Evolutionary conservation across 768 basidiomycete genomes (phyloP), one percentile per base, ranked within the genome.

Genomic region (Lactarius tabidus): DNA sequence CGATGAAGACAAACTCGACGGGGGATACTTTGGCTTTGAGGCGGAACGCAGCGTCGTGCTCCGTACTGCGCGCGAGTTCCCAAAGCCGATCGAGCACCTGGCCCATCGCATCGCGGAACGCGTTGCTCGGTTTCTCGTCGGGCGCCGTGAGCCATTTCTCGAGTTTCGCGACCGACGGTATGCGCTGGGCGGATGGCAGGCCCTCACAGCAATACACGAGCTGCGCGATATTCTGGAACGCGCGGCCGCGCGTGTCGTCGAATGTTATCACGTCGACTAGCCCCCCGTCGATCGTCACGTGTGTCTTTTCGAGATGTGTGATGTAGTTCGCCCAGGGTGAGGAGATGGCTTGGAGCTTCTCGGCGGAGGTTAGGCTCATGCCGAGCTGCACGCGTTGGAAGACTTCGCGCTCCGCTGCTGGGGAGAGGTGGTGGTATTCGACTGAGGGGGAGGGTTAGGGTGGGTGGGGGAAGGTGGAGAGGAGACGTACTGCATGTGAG

Each of bases 341-440:
- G 2, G 86, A 79, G 56, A 93, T 84, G 0, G 92, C 91, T 69
- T 90, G 88, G 6, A 93, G 75, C 74, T 90, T 92, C 75, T 94
- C 89, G 72, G 90, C 88, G 12, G 84, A 79, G 5, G 88, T 87
- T 45, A 93, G 78, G 20, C 84, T 78, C 76, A 91, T 84, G 63
- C 91, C 91, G 43, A 93, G 74, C 68, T 94, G 91, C 18, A 94
- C 91, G 38, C 92, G 80, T 69, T 90, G 88, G 72, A 90, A 91
- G 31, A 93, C 86, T 57, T 93, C 91, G 52, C 91, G 84, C 73
- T 93, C 90, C 6, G 80, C 77, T 2, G 79, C 79, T 15, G 82
- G 78, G 3, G 79, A 73, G 2, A 93, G 77, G 39, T 78, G 72
- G 39, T 75, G 74, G 69, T 93, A 93, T 74, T 91, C 89, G 56